Evolutionary conservation across 1,284 basidiomycete species (phyloP), one percentile per base, ranked within the genome.

Genomic region (Ustilago bromivora): DNA sequence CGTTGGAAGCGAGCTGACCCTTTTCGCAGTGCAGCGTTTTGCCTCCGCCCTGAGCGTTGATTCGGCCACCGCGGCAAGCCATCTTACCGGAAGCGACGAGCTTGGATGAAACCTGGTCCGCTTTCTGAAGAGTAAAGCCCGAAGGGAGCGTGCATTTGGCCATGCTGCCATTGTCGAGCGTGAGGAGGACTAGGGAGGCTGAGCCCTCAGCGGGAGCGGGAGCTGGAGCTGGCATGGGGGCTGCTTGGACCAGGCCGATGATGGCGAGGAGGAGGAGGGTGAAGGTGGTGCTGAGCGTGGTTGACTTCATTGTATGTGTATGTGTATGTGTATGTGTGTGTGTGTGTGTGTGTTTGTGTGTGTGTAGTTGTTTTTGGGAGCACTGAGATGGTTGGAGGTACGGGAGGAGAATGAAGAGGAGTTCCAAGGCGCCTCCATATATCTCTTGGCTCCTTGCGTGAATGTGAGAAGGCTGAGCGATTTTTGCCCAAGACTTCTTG

Each of bases 21-120:
- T 13, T 8, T 0, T 58, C 71, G 56, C 71, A 73, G 17, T 3
- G 11, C n/a, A 60, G n/a, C 17, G 52, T 57, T 15, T 57, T 62
- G 5, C 53, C 65, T 9, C 34, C 52, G 13, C 32, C 49, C 11
- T 31, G 17, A 8, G 41, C n/a, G n/a, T 59, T 55, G 35, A 38
- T 32, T 4, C 36, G 32, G 2, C 31, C n/a, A 0, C 6, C 0
- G 13, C 38, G 12, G 61, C 71, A 73, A 2, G 66, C n/a, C 28
- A 65, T 28, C 8, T 59, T 61, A 43, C 55, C 58, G 35, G 47
- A 58, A 12, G 71, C 71, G 32, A 68, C 52, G 46, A 73, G 62
- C 13, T 35, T 34, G 51, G 61, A 65, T 19, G 61, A 46, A 36
- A 68, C 62, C 23, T 61, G 12, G 13, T 73, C 66, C 51, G 62